Evolutionary conservation across 2,329 filamentous ascomycete species (phyloP).

Genomic region (Aspergillus sergii): DNA sequence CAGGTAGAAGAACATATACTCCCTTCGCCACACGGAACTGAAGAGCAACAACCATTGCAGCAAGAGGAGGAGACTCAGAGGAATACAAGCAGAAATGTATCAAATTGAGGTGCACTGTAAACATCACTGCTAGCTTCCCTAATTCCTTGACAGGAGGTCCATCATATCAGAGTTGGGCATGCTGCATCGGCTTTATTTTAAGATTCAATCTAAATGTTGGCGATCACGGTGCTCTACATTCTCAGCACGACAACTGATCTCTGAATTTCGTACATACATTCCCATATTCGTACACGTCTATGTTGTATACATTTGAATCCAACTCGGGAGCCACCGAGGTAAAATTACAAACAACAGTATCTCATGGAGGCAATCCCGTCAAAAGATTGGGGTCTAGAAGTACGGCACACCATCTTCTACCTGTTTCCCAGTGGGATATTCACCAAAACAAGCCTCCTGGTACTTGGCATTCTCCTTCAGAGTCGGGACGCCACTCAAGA

Average conservation of each 20-base stretch:
- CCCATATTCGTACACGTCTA: background rate
- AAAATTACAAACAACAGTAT: background rate
- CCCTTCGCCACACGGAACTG: too few relatives aligned
- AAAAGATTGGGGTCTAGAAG: background rate
- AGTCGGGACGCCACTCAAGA: conserved; percentile 25
- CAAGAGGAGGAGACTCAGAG: too few relatives aligned
- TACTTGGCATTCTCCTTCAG: conserved; percentile 32
- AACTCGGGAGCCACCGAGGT: background rate
- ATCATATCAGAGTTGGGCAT: too few relatives aligned
- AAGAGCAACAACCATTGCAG: too few relatives aligned
- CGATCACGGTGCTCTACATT: background rate
- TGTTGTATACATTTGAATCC: background rate
- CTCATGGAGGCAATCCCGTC: background rate
- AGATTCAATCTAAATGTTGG: too few relatives aligned
- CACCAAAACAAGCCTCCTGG: conserved; percentile 33
- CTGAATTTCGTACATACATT: background rate
- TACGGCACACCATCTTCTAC: conserved; percentile 28
- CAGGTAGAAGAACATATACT: too few relatives aligned
- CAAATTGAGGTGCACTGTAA: too few relatives aligned
- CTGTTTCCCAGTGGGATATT: conserved; percentile 27
- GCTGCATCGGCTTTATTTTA: too few relatives aligned
- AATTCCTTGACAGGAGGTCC: too few relatives aligned
- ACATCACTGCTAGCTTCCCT: too few relatives aligned
- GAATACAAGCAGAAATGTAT: too few relatives aligned
- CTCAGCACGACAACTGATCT: background rate